Evolutionary conservation across 2,329 filamentous ascomycete genomes (phyloP).

Genomic region (Mariannaea sp.): DNA sequence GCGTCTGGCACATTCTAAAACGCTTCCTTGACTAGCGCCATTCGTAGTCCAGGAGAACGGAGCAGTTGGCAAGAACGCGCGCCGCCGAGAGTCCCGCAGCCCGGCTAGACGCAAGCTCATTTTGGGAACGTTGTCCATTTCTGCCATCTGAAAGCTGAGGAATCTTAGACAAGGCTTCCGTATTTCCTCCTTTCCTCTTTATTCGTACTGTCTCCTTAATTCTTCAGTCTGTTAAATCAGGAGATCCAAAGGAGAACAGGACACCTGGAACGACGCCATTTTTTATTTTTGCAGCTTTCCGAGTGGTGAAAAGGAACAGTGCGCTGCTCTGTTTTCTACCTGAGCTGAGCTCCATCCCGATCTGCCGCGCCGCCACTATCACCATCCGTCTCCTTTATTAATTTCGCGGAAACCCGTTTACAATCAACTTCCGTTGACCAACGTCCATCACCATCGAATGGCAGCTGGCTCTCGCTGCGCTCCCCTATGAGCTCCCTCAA

Average conservation of each 20-base stretch:
- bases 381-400: conserved; percentile 18
- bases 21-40: conserved; percentile 3
- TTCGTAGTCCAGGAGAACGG: conserved; percentile 7
- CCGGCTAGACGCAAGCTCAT: conserved; percentile 13
- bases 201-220: conserved; percentile 10
- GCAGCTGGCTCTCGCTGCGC: conserved; percentile 47
- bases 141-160: conserved; percentile 15
- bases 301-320: background rate
- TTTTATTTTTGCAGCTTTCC: background rate
- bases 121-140: conserved; percentile 29
- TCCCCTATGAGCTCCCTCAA: conserved; percentile 89
- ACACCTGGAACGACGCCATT: background rate
- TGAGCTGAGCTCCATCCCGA: conserved; percentile 20
- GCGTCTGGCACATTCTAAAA: conserved; percentile 3
- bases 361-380: conserved; percentile 16
- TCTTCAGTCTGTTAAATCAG: conserved; percentile 1
- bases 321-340: conserved; percentile 14
- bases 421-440: conserved; percentile 11
- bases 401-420: conserved; percentile 17
- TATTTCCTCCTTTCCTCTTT: conserved; percentile 8
- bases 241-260: background rate
- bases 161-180: conserved; percentile 19
- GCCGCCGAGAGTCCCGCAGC: conserved; percentile 13
- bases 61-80: conserved; percentile 13
- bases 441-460: conserved; percentile 46